Conservation (phyloP, 2,329 filamentous ascomycete species). For the Hypoxylon sp. region DNA sequence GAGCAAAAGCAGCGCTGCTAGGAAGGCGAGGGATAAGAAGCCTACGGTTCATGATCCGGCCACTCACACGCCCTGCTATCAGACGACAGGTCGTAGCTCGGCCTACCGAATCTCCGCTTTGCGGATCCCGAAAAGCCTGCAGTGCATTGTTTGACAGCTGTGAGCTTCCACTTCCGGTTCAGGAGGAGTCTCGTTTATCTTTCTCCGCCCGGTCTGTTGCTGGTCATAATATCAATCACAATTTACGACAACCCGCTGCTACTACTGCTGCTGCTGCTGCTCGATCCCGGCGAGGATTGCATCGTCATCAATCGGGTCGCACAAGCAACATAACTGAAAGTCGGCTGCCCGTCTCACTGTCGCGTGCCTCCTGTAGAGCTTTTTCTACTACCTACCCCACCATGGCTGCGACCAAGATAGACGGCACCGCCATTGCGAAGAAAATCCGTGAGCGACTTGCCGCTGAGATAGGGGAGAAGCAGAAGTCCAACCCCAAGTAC, state of each 20-base stretch:
- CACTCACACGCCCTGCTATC: conserved; percentile 17
- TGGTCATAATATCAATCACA: too few species aligned
- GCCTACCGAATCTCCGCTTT: conserved; percentile 37
- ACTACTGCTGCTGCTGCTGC: too few species aligned
- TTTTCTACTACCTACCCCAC: conserved; percentile 61
- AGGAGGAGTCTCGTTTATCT: conserved; percentile 16
- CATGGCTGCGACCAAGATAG: conserved; percentile 92
- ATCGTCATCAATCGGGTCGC: conserved; percentile 21
- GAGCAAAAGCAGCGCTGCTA: conserved; percentile 1
- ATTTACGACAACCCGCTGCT: not conserved
- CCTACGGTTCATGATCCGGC: conserved; percentile 23
- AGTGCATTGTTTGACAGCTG: conserved; percentile 27
- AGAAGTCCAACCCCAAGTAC: conserved; percentile 85
- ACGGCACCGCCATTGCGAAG: conserved; percentile 95
- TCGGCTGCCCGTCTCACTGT: conserved; percentile 17
- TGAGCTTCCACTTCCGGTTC: conserved; percentile 26
- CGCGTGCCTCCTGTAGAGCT: conserved; percentile 36
- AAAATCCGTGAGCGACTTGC: conserved; percentile 84
- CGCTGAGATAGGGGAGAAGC: conserved; percentile 80
- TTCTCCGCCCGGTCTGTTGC: not conserved
- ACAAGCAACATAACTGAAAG: conserved; percentile 20
- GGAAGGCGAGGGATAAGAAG: not conserved
- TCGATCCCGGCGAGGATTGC: conserved; percentile 20
- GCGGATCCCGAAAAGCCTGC: conserved; percentile 40
- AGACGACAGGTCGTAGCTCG: conserved; percentile 12